These are phyloP conservation scores for Boletellus ananiceps DNA, from an alignment of 768 basidiomycete genomes.

Conservation along the genomic window DNA sequence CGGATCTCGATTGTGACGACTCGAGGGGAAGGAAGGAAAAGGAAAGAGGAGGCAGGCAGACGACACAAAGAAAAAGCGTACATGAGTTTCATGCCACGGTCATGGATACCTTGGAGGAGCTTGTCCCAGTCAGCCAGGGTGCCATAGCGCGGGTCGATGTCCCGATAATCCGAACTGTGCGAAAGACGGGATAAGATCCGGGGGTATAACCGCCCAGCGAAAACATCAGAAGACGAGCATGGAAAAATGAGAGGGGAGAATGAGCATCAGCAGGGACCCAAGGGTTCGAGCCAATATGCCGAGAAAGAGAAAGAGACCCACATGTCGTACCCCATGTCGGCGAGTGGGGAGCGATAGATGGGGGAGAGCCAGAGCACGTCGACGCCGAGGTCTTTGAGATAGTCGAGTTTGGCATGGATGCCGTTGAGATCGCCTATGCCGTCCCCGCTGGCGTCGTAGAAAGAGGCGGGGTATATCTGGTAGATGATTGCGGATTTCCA, in stretches of 20 bases:
- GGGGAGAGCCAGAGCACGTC: slow-evolving; percentile 59
- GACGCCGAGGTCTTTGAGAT: slow-evolving; percentile 63
- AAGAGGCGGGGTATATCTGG: slow-evolving; percentile 70
- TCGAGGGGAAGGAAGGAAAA: slow-evolving; percentile 3
- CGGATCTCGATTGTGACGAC: slow-evolving; percentile 12
- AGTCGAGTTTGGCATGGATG: slow-evolving; percentile 59
- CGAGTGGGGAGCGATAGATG: slow-evolving; percentile 63
- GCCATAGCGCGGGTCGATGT: slow-evolving; percentile 62
- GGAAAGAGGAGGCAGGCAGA: no score
- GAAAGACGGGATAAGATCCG: slow-evolving; percentile 13
- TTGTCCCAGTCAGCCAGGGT: slow-evolving; percentile 57
- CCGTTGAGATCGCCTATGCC: slow-evolving; percentile 69
- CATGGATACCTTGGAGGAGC: slow-evolving; percentile 49
- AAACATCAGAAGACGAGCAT: neutral
- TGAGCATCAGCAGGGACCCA: neutral
- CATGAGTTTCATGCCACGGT: slow-evolving; percentile 69
- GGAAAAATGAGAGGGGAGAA: neutral
- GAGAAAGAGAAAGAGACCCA: slow-evolving; percentile 21
- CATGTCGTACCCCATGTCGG: slow-evolving; percentile 77
- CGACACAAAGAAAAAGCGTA: slow-evolving; percentile 22
- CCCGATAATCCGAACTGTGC: slow-evolving; percentile 57
- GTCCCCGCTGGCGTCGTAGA: slow-evolving; percentile 68
- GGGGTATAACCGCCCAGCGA: neutral
- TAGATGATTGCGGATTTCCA: slow-evolving; percentile 59
- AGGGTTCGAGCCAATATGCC: no score